Evolutionary conservation across 1,284 basidiomycete species (phyloP), one percentile per base, ranked within the genome.

Genomic region (Pisolithus thermaeus): DNA sequence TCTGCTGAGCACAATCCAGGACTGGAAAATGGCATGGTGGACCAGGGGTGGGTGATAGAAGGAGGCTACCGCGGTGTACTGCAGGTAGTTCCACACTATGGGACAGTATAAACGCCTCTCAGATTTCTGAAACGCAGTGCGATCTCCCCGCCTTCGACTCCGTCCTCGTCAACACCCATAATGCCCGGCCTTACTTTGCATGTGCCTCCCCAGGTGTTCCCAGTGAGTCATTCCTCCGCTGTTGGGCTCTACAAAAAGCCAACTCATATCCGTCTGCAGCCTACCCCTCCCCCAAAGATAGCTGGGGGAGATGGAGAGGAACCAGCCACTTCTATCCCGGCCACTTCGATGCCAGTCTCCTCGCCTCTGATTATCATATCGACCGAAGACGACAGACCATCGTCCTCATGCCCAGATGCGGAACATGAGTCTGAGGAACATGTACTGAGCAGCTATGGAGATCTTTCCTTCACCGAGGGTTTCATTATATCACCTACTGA

Each of bases 401-500:
- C 38, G 7, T 3, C n/a, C 12, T 7, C 38, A 38, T 41, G 46
- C 22, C 42, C 47, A 3, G 28, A n/a, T n/a, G 39, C 4, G 44
- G 60, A 56, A 9, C n/a, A 27, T 1, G 59, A 66, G 27, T 58
- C 28, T 20, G 54, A 65, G 3, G 61, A 66, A 54, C 44, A 69
- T 35, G 64, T 61, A 3, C 50, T 69, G 39, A 58, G 54, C 30
- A 60, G 58, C 28, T 68, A 61, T 20, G 63, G 64, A 7, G 64
- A 67, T 8, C 50, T 64, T 22, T 58, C 61, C 1, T 55, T 61
- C 0, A 12, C 55, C 40, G 59, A 67, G 40, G 25, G 56, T n/a
- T 37, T 55, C 1, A 47, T 56, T 3, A 50, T 56, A 18, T 49
- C 46, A 2, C 42, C 57, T 3, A 45, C 50, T 1, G 1, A 52